Percentiles rank a stretch among this genome's conserved stretches.
These are phyloP conservation scores for Zygosaccharomyces bisporus DNA, from an alignment of 805 yeast genomes.

Conservation along the genomic window DNA sequence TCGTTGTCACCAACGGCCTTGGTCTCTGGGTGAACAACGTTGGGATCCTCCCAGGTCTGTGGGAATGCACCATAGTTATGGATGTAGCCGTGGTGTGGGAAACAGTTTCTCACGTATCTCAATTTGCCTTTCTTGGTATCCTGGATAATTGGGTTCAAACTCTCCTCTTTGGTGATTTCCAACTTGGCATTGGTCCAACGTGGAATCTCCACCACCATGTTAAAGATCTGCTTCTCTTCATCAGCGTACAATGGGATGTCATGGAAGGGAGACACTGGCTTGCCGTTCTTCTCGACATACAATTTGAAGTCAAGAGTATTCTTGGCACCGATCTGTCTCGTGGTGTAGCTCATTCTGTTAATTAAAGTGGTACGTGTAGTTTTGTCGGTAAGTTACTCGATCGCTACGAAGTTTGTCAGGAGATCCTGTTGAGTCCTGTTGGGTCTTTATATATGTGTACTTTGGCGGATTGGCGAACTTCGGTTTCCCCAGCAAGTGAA, in stretches of 20 bases:
- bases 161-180: slow-evolving; percentile 82
- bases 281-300: slow-evolving; percentile 87
- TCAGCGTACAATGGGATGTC: slow-evolving; percentile 91
- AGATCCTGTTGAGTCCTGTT: not conserved
- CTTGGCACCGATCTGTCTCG: slow-evolving; percentile 94
- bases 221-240: slow-evolving; percentile 80
- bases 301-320: slow-evolving; percentile 92
- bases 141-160: slow-evolving; percentile 90
- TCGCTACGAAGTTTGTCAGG: not conserved
- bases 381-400: not conserved
- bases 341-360: slow-evolving; percentile 62
- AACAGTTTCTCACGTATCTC: slow-evolving; percentile 93
- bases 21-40: slow-evolving; percentile 59
- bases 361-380: not conserved
- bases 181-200: slow-evolving; percentile 98
- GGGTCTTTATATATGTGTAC: not conserved
- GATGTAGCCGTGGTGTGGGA: slow-evolving; percentile 98
- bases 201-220: slow-evolving; percentile 95
- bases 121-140: slow-evolving; percentile 96
- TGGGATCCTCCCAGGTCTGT: slow-evolving; percentile 84
- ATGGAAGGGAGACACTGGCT: slow-evolving; percentile 94
- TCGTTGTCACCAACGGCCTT: slow-evolving; percentile 76
- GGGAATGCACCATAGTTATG: slow-evolving; percentile 99
- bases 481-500: not conserved
- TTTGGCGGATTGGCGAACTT: not conserved